Evolutionary conservation across 495 filamentous ascomycete genomes (phyloP).

Genomic region (Podospora tetraspora): DNA sequence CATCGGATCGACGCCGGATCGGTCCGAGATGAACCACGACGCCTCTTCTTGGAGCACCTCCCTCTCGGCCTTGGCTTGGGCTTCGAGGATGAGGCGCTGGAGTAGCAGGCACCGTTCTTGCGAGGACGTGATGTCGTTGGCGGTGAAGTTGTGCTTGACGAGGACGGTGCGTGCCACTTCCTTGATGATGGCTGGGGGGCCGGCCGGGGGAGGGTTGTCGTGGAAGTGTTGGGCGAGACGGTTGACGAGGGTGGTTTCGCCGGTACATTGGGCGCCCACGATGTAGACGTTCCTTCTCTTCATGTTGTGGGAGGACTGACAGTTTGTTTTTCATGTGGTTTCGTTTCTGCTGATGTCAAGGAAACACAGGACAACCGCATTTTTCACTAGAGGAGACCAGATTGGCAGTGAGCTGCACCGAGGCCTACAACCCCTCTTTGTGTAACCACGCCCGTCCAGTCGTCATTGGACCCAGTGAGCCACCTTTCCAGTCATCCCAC

Average conservation of each 20-base stretch:
- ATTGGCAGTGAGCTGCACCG: not conserved
- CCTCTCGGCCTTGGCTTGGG: constrained; percentile 38
- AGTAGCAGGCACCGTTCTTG: constrained; percentile 32
- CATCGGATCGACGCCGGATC: constrained; percentile 47
- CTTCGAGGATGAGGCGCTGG: constrained; percentile 43
- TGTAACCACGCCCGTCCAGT: constrained; percentile 5
- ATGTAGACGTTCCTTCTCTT: constrained; percentile 39
- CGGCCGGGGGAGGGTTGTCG: not conserved
- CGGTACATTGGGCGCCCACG: constrained; percentile 47
- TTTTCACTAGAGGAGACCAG: not conserved
- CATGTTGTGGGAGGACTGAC: not conserved
- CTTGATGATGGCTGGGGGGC: constrained; percentile 31
- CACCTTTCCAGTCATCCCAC: not conserved
- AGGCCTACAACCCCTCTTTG: not conserved
- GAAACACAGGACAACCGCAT: not conserved
- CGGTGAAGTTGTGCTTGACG: constrained; percentile 33
- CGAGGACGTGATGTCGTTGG: constrained; percentile 35
- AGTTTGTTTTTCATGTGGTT: not conserved
- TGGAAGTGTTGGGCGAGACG: constrained; percentile 32
- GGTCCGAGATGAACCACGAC: constrained; percentile 47
- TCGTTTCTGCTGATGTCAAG: not conserved
- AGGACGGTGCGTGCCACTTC: constrained; percentile 46
- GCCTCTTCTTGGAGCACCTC: constrained; percentile 3
- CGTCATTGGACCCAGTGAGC: not conserved
- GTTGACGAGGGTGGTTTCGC: constrained; percentile 47